Evolutionary conservation across 2,329 filamentous ascomycete species (phyloP).

Genomic region (Xylaria sp.): DNA sequence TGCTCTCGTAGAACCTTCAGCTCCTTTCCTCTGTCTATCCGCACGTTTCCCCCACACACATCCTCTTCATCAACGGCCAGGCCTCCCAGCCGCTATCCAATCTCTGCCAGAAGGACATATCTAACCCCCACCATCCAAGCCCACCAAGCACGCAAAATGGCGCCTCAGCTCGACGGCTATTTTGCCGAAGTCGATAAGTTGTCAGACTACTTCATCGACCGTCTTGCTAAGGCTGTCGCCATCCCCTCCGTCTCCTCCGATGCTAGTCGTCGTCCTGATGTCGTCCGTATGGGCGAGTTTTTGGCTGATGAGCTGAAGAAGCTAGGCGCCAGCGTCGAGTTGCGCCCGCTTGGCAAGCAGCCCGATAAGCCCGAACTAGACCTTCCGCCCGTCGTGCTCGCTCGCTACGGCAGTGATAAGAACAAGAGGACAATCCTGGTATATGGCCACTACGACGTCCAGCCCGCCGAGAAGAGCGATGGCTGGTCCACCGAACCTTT

Average conservation of each 20-base stretch:
- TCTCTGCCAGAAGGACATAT: constrained; percentile 53
- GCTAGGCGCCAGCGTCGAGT: constrained; percentile 87
- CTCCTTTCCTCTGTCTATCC: not conserved
- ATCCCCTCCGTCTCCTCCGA: constrained; percentile 96
- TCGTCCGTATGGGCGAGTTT: constrained; percentile 95
- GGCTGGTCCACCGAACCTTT: constrained; percentile 98
- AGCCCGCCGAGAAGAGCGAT: constrained; percentile 91
- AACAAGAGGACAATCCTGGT: constrained; percentile 95
- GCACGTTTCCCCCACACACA: not conserved
- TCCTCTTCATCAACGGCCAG: not conserved
- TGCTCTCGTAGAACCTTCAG: not conserved
- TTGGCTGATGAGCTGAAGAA: constrained; percentile 83
- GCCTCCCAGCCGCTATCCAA: constrained; percentile 9
- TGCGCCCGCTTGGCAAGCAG: constrained; percentile 89
- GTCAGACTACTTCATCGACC: constrained; percentile 84
- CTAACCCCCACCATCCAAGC: constrained; percentile 63
- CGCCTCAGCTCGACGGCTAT: constrained; percentile 88
- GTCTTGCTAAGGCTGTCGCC: constrained; percentile 89
- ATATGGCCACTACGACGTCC: constrained; percentile 98
- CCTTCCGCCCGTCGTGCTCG: constrained; percentile 91
- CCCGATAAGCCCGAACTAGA: constrained; percentile 90
- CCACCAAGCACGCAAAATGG: constrained; percentile 80
- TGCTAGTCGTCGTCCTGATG: constrained; percentile 86
- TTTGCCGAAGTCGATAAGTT: constrained; percentile 91
- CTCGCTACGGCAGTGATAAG: constrained; percentile 89